Evolutionary conservation across 208 protist species (phyloP), one percentile per base, ranked within the genome.

Genomic region (Acanthamoeba royreba): DNA sequence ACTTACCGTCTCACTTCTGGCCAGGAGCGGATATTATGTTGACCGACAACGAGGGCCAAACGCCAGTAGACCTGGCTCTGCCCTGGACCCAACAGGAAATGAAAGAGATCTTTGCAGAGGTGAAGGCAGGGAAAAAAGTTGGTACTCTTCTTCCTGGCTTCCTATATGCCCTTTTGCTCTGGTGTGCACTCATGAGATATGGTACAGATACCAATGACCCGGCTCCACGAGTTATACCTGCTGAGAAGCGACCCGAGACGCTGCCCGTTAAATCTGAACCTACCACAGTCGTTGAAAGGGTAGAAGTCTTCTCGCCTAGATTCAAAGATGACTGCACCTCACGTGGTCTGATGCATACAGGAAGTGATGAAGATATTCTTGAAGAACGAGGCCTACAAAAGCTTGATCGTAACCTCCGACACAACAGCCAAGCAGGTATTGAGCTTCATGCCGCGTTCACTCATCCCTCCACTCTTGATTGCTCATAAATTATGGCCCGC

Each of bases 321-420:
- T n/a, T n/a, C n/a, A n/a, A n/a, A n/a, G n/a, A n/a, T n/a, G n/a
- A n/a, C n/a, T n/a, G n/a, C n/a, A n/a, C n/a, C n/a, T n/a, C n/a
- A n/a, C n/a, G n/a, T n/a, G n/a, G n/a, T n/a, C n/a, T n/a, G 55
- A 9, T 19, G 5, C 13, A 28, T 31, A 28, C 69, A 81, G 69
- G 69, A 81, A 28, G 42, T 81, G 40, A 81, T 81, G 69, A 81
- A 81, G 42, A 81, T 81, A 17, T 81, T 81, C 42, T 40, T 81
- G 9, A 81, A 81, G 69, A 81, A 81, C 69, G 69, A 81, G 40
- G 69, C 69, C 69, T 81, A 81, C 69, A 81, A 81, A 40, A 81
- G 69, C 69, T n/a, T 81, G 11, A 40, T 81, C 40, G 69, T 81
- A 8, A 81, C 38, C 15, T 47, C 38, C 8, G 40, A 81, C 40